A percentile compares a stretch with the other conserved stretches of the same genome.
Evolutionary conservation across 371 early-diverging fungal species (phyloP).

Genomic region (Circinella minor): DNA sequence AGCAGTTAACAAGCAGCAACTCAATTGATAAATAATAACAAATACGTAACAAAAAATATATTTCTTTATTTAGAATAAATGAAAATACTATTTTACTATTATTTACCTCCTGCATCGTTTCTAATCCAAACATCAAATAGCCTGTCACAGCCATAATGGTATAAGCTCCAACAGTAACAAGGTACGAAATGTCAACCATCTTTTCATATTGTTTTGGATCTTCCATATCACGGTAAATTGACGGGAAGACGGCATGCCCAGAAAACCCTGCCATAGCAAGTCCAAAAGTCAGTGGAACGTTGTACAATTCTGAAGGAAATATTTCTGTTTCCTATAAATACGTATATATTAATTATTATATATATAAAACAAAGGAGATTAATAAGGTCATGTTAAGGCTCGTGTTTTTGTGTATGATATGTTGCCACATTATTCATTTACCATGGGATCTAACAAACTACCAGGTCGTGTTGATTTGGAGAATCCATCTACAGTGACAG

Average conservation of each 20-base stretch:
- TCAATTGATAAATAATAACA: too few relatives aligned
- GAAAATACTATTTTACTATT: neutral
- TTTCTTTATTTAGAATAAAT: neutral
- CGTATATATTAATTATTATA: too few relatives aligned
- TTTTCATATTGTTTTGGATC: slow-evolving; percentile 47
- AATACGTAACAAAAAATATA: neutral
- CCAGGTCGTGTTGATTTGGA: slow-evolving; percentile 53
- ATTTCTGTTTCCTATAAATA: slow-evolving; percentile 29
- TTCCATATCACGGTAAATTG: slow-evolving; percentile 68
- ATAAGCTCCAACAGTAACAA: slow-evolving; percentile 50
- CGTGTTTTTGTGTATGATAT: too few relatives aligned
- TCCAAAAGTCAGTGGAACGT: slow-evolving; percentile 34
- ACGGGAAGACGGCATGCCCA: slow-evolving; percentile 71
- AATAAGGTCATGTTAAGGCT: too few relatives aligned
- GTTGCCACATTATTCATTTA: slow-evolving; percentile 9
- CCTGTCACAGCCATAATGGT: slow-evolving; percentile 57
- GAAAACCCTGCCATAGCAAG: slow-evolving; percentile 43
- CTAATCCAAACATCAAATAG: slow-evolving; percentile 75
- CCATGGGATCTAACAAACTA: slow-evolving; percentile 55
- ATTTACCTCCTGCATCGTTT: slow-evolving; percentile 54
- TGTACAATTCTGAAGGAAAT: slow-evolving; percentile 24
- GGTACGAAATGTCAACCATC: slow-evolving; percentile 62
- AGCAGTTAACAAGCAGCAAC: too few relatives aligned
- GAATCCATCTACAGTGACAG: slow-evolving; percentile 49
- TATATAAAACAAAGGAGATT: too few relatives aligned